Evolutionary conservation across 2,329 filamentous ascomycete genomes (phyloP), one percentile per base, ranked within the genome.

Genomic region (Periglandula ipomoeae): DNA sequence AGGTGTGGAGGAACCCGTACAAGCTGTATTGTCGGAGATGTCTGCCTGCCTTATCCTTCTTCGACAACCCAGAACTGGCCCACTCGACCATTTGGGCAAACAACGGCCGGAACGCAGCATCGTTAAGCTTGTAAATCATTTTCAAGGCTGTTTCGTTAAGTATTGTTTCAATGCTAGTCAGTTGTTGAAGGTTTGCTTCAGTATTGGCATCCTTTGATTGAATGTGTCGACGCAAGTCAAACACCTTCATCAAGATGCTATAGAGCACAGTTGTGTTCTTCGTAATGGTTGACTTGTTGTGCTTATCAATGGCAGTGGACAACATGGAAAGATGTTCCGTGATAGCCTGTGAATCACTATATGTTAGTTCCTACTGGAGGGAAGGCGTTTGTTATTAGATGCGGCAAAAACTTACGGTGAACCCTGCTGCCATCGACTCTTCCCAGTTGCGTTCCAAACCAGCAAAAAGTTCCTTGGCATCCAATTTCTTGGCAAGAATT

Each of bases 91-190:
- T 71, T 55, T 85, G 81, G 15, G 82, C 77, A 70, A 97, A 98
- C 53, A 98, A 82, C 1, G 93, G 94, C 11, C 90, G 79, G 80
- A 98, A 98, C 0, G 86, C 82, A 1, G 86, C 84, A 62, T 98
- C 93, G 68, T 96, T 97, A 53, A 98, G 79, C 73, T 97, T 97
- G 72, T 95, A 89, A 47, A 95, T 86, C 82, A 96, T 93, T 66
- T 89, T 87, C 51, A 98, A 78, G 0, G 84, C 80, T 11, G 85
- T 81, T 9, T 84, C 78, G 61, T 88, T 85, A 55, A 87, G 61
- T 10, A 73, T 71, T 2, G 71, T 69, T 61, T 95, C 88, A 11
- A 89, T 71, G 38, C 74, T 71, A 19, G 72, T 66, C 5, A 87
- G 64, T 40, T 76, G 69, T 13, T 75, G 67, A 15, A 72, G 60